A percentile compares a stretch with the other conserved stretches of the same genome.
Conservation (phyloP, 129 eudicot genomes). For the Apium graveolens region DNA sequence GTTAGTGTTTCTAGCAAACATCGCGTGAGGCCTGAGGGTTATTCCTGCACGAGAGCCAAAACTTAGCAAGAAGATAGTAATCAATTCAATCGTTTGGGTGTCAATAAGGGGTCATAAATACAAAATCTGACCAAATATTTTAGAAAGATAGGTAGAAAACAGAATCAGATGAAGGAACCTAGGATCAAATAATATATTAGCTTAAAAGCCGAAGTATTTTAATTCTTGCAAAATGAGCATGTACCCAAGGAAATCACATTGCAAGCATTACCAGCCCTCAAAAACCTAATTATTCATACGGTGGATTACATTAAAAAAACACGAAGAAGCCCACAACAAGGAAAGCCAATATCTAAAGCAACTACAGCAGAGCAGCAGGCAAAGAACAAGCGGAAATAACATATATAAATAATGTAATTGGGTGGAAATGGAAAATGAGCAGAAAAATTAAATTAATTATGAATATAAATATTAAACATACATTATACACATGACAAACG, state of each 20-base stretch:
- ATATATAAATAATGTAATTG: neutral
- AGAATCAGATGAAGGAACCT: too few relatives aligned
- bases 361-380: neutral
- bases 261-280: neutral
- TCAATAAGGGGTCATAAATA: neutral
- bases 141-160: too few relatives aligned
- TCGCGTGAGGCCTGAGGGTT: conserved; percentile 19
- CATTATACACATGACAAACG: neutral
- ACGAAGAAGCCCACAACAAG: neutral
- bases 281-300: too few relatives aligned
- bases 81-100: too few relatives aligned
- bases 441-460: too few relatives aligned
- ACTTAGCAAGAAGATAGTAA: neutral
- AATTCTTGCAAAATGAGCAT: neutral
- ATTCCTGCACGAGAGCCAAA: conserved; percentile 22
- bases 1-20: conserved; percentile 38
- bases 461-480: neutral
- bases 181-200: too few relatives aligned
- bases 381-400: too few relatives aligned
- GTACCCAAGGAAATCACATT: too few relatives aligned
- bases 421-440: neutral
- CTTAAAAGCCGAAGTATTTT: too few relatives aligned
- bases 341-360: too few relatives aligned
- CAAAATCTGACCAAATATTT: neutral
- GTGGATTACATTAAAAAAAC: neutral